These are phyloP conservation scores for Populus alba DNA, from an alignment of 345 rosid species.

Conservation along the genomic window DNA sequence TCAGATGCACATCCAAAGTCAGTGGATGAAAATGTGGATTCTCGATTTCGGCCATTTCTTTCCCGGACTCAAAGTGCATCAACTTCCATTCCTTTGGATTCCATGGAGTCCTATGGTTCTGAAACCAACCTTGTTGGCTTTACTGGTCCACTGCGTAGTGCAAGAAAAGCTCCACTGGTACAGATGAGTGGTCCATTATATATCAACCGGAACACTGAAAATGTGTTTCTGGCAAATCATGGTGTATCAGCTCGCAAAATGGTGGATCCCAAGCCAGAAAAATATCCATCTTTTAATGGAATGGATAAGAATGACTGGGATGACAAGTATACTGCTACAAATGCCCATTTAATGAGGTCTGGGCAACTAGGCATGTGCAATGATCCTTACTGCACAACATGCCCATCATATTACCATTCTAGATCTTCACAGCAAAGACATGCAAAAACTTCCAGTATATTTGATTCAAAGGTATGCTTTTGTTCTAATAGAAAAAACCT, in stretches of 20 bases:
- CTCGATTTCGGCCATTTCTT: slow-evolving; percentile 35
- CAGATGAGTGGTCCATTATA: slow-evolving; percentile 78
- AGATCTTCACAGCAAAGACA: slow-evolving; percentile 35
- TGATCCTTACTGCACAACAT: slow-evolving; percentile 91
- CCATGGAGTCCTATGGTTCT: slow-evolving; percentile 46
- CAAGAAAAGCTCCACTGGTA: slow-evolving; percentile 43
- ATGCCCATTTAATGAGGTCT: slow-evolving; percentile 71
- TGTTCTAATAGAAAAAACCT: not conserved
- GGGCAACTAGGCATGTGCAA: slow-evolving; percentile 82
- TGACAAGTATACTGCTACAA: slow-evolving; percentile 43
- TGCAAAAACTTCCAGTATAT: slow-evolving; percentile 45
- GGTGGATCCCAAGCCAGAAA: slow-evolving; percentile 38
- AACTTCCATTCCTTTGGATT: slow-evolving; percentile 46
- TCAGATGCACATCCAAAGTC: slow-evolving; percentile 32
- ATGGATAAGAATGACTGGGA: slow-evolving; percentile 41
- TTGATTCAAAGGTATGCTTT: slow-evolving; percentile 48
- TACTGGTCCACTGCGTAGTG: slow-evolving; percentile 82
- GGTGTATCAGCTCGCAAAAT: slow-evolving; percentile 14
- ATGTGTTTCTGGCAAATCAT: slow-evolving; percentile 29
- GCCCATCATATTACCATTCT: slow-evolving; percentile 61
- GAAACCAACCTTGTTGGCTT: slow-evolving; percentile 48
- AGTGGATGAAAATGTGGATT: slow-evolving; percentile 29
- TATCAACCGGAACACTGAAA: slow-evolving; percentile 35
- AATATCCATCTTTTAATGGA: slow-evolving; percentile 25
- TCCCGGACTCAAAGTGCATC: slow-evolving; percentile 62